Evolutionary conservation across 208 protist species (phyloP).

Genomic region (Kentomonas sorsogonicus): DNA sequence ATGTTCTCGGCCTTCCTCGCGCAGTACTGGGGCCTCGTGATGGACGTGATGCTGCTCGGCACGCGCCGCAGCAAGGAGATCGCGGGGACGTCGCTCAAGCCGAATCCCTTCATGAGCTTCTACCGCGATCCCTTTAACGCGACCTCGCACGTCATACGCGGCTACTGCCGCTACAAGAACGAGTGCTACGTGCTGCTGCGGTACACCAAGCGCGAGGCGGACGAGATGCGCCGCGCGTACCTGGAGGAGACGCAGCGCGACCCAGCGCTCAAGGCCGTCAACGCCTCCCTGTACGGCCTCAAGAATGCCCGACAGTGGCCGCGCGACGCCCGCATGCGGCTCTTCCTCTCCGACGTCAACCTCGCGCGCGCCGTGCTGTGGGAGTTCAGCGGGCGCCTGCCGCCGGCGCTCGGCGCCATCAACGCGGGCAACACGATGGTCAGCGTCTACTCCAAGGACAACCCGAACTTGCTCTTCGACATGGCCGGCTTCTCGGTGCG

Average conservation of each 20-base stretch:
- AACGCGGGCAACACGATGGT: slow-evolving; percentile 98
- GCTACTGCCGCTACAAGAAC: slow-evolving; percentile 98
- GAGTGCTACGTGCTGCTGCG: slow-evolving; percentile 96
- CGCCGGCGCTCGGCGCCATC: slow-evolving; percentile 95
- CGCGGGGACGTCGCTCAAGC: slow-evolving; percentile 94
- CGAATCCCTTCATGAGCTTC: slow-evolving; percentile 99
- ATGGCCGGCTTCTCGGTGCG: slow-evolving; percentile 99
- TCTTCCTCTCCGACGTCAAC: slow-evolving; percentile 99
- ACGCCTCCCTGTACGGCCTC: slow-evolving; percentile 99
- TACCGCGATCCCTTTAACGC: slow-evolving; percentile 91
- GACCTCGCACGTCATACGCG: slow-evolving; percentile 96
- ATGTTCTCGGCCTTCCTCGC: slow-evolving; percentile 99
- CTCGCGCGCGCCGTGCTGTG: slow-evolving; percentile 99
- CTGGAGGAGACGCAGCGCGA: slow-evolving; percentile 98
- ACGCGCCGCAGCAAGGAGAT: slow-evolving; percentile 98
- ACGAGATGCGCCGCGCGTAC: slow-evolving; percentile 98
- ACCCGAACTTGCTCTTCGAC: slow-evolving; percentile 99
- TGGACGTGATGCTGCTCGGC: slow-evolving; percentile 99
- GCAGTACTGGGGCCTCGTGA: slow-evolving; percentile 99
- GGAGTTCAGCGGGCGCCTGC: slow-evolving; percentile 99
- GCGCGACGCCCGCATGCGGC: slow-evolving; percentile 98
- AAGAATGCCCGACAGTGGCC: slow-evolving; percentile 99
- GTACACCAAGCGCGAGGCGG: slow-evolving; percentile 97
- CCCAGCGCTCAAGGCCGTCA: slow-evolving; percentile 92
- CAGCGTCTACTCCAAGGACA: slow-evolving; percentile 99